phyloP scores from a whole-genome alignment of 2,329 filamentous ascomycete species.

The Pseudogymnoascus pannorum region DNA sequence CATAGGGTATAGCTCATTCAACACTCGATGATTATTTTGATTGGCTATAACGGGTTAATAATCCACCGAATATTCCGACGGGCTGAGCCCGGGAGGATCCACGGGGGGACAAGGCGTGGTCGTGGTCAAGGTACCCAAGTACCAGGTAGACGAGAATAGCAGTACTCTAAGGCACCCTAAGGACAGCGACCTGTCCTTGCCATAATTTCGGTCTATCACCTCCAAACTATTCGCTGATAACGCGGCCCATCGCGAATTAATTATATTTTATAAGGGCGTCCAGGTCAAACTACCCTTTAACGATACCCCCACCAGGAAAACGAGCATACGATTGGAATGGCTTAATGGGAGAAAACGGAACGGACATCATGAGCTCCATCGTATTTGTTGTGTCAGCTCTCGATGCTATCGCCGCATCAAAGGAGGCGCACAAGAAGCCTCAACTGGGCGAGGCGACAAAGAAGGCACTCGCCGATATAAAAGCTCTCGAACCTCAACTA shows the following conservation, averaged over 20 bases:
- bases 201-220: neutral
- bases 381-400: slow-evolving; percentile 93
- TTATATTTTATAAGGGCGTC: slow-evolving; percentile 5
- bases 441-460: slow-evolving; percentile 75
- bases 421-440: slow-evolving; percentile 82
- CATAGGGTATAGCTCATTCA: neutral
- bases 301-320: slow-evolving; percentile 9
- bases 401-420: slow-evolving; percentile 84
- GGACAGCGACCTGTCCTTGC: slow-evolving; percentile 6
- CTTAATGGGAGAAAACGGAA: slow-evolving; percentile 24
- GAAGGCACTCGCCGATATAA: slow-evolving; percentile 77
- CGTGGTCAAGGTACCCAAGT: slow-evolving; percentile 1
- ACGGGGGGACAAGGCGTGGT: neutral
- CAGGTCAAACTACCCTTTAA: slow-evolving; percentile 7
- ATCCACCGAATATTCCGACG: neutral
- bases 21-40: neutral
- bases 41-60: neutral
- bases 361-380: slow-evolving; percentile 74
- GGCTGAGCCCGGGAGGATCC: slow-evolving; percentile 4
- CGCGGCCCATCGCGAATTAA: slow-evolving; percentile 5
- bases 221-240: neutral
- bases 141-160: slow-evolving; percentile 1
- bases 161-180: neutral
- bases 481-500: slow-evolving; percentile 69
- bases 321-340: slow-evolving; percentile 40